Evolutionary conservation across 2,329 filamentous ascomycete species (phyloP).

Genomic region (Septoria petroselini): DNA sequence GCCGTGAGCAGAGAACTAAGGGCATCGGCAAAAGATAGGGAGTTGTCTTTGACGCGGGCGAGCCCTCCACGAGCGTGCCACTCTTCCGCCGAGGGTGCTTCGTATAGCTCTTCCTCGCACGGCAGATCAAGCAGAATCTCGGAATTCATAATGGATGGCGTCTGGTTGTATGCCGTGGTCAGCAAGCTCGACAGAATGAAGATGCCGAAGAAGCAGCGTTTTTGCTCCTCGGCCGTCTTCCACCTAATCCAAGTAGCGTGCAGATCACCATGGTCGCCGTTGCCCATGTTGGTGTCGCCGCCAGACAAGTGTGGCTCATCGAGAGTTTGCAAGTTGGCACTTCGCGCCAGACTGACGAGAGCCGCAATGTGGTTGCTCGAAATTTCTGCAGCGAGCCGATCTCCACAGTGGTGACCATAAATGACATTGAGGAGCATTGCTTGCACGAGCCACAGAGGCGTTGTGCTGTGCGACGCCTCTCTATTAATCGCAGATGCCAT

Average conservation of each 20-base stretch:
- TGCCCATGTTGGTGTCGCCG: slow-evolving; percentile 24
- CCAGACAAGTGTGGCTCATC: slow-evolving; percentile 11
- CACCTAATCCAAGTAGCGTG: slow-evolving; percentile 82
- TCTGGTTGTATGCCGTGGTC: slow-evolving; percentile 85
- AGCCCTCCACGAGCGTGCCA: slow-evolving; percentile 77
- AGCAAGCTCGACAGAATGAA: slow-evolving; percentile 89
- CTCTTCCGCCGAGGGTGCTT: slow-evolving; percentile 74
- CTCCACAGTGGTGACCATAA: slow-evolving; percentile 90
- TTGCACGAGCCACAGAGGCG: slow-evolving; percentile 91
- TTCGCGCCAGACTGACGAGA: slow-evolving; percentile 83
- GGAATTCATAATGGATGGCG: slow-evolving; percentile 86
- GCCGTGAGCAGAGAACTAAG: slow-evolving; percentile 76
- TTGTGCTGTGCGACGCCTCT: slow-evolving; percentile 43
- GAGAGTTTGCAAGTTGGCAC: slow-evolving; percentile 67
- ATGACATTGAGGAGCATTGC: slow-evolving; percentile 95
- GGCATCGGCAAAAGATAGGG: slow-evolving; percentile 76
- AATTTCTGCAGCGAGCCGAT: slow-evolving; percentile 86
- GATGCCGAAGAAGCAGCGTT: slow-evolving; percentile 85
- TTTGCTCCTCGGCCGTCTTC: slow-evolving; percentile 85
- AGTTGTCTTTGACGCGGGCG: slow-evolving; percentile 65
- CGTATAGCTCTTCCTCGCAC: slow-evolving; percentile 88
- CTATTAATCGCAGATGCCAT: slow-evolving; percentile 61
- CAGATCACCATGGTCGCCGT: slow-evolving; percentile 44
- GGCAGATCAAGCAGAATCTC: slow-evolving; percentile 87
- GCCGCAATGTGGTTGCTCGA: slow-evolving; percentile 89